phyloP scores from a whole-genome alignment of 768 basidiomycete species.

The Harrya chromipes region DNA sequence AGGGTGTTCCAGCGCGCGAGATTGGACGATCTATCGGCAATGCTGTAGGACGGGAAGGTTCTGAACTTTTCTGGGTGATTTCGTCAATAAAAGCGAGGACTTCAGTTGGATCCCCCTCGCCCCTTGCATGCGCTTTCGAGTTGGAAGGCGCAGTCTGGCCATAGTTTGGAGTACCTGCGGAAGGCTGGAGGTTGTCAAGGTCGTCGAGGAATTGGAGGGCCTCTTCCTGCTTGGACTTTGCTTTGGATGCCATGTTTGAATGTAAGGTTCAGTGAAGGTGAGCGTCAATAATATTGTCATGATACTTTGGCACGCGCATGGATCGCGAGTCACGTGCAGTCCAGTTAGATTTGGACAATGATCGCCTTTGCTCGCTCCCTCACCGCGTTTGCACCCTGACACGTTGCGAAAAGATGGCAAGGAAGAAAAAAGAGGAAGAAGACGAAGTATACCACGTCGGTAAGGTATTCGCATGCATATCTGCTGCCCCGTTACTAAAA shows the following conservation, averaged over 20 bases:
- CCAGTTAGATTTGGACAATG: not conserved
- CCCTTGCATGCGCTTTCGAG: constrained; percentile 28
- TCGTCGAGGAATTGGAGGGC: constrained; percentile 93
- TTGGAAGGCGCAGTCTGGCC: constrained; percentile 18
- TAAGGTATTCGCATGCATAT: constrained; percentile 21
- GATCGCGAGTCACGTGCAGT: constrained; percentile 15
- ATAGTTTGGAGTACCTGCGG: constrained; percentile 25
- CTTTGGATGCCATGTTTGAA: constrained; percentile 38
- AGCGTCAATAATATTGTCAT: not conserved
- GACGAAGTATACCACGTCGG: constrained; percentile 48
- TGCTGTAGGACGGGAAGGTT: constrained; percentile 61
- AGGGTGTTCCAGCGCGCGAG: constrained; percentile 69
- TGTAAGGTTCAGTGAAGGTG: not conserved
- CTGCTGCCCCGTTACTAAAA: not conserved
- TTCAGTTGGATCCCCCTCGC: constrained; percentile 70
- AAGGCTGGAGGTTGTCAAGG: constrained; percentile 74
- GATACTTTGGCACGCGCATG: not conserved
- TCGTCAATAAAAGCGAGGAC: constrained; percentile 93
- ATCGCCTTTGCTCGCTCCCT: too few relatives aligned
- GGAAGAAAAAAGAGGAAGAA: constrained; percentile 27
- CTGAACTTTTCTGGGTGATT: constrained; percentile 87
- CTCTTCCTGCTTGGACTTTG: constrained; percentile 82
- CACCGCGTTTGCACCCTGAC: too few relatives aligned
- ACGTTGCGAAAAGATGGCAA: constrained; percentile 16
- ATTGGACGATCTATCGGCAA: constrained; percentile 52